Conservation (phyloP, 495 filamentous ascomycete genomes). For the Penicillium canescens region DNA sequence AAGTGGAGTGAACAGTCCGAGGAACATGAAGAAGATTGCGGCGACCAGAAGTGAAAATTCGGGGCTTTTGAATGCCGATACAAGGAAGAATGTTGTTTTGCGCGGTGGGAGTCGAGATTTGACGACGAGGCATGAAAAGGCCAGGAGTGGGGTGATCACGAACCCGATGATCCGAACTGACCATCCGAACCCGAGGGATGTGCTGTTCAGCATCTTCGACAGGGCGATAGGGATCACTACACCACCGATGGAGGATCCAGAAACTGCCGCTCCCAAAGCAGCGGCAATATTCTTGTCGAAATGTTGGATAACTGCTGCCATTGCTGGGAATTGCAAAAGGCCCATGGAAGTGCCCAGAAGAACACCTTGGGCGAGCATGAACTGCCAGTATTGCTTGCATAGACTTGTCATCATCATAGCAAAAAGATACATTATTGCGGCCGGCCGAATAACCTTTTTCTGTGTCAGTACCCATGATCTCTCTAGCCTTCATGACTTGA, state of each 20-base stretch:
- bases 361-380: conserved; percentile 28
- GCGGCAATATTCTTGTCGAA: conserved; percentile 50
- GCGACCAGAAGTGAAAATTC: conserved; percentile 19
- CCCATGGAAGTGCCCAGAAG: conserved; percentile 16
- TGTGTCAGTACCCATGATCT: not conserved
- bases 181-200: conserved; percentile 58
- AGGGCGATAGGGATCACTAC: conserved; percentile 37
- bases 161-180: conserved; percentile 59
- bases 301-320: conserved; percentile 21
- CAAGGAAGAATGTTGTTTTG: conserved; percentile 40
- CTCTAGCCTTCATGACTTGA: not conserved
- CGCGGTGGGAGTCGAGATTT: conserved; percentile 46
- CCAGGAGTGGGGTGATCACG: conserved; percentile 48
- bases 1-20: conserved; percentile 66
- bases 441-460: conserved; percentile 38
- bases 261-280: conserved; percentile 41
- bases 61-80: conserved; percentile 37
- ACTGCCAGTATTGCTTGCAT: conserved; percentile 24
- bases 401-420: conserved; percentile 40
- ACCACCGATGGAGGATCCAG: conserved; percentile 26
- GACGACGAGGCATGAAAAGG: conserved; percentile 42
- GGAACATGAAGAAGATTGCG: conserved; percentile 55
- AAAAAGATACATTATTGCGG: conserved; percentile 33
- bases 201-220: conserved; percentile 27
- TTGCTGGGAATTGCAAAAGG: conserved; percentile 14